phyloP scores from a whole-genome alignment of 257 asterid genomes.

The Coffea eugenioides region DNA sequence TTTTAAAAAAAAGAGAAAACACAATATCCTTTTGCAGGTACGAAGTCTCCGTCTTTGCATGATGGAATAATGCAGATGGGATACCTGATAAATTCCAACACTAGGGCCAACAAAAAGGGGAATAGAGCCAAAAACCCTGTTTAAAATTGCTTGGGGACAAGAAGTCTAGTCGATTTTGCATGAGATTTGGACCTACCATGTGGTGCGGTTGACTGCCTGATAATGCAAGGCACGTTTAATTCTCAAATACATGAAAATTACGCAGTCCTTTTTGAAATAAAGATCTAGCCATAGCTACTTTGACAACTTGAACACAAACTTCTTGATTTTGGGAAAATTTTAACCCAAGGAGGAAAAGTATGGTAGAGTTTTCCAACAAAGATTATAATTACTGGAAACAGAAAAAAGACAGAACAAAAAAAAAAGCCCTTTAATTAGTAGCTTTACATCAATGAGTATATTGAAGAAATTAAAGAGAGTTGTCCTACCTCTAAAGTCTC shows the following conservation, averaged over 20 bases:
- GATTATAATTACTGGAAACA: background rate
- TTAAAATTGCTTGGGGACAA: constrained; percentile 1
- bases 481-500: background rate
- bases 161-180: constrained; percentile 1
- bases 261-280: background rate
- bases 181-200: constrained; percentile 25
- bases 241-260: background rate
- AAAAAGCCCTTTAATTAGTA: background rate
- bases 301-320: background rate
- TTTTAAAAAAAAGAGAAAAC: background rate
- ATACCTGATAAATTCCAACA: background rate
- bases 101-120: constrained; percentile 12
- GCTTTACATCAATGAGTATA: background rate
- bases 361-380: background rate
- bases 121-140: background rate
- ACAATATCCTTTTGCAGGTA: constrained; percentile 5
- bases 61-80: constrained; percentile 5
- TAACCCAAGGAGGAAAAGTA: background rate
- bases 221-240: background rate
- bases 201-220: constrained; percentile 6
- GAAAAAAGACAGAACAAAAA: background rate
- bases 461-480: background rate
- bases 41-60: constrained; percentile 13
- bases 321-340: background rate
- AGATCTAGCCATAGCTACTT: no score